Percentiles rank a stretch among this genome's conserved stretches.
These are phyloP conservation scores for Misopates orontium DNA, from an alignment of 257 asterid species.

Conservation along the genomic window DNA sequence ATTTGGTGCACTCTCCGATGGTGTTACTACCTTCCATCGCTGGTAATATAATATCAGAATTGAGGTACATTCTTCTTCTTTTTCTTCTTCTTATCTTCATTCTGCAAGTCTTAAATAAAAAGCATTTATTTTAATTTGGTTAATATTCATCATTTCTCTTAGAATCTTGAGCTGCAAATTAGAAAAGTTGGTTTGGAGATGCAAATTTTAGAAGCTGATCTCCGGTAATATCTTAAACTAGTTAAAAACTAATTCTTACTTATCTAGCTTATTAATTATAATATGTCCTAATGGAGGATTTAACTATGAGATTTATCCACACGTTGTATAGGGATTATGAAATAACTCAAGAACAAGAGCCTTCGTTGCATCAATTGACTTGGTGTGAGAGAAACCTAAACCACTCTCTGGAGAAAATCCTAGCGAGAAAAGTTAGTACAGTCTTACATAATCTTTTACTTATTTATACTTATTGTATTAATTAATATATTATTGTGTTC, in stretches of 20 bases:
- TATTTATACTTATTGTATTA: background rate
- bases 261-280: background rate
- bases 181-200: slow-evolving; percentile 40
- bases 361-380: slow-evolving; percentile 57
- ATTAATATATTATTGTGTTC: background rate
- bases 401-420: slow-evolving; percentile 37
- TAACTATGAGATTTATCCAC: background rate
- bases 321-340: slow-evolving; percentile 48
- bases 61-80: slow-evolving; percentile 37
- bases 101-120: no score
- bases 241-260: background rate
- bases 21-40: background rate
- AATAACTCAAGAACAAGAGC: slow-evolving; percentile 36
- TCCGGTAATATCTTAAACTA: slow-evolving; percentile 36
- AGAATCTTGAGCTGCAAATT: slow-evolving; percentile 61
- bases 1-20: slow-evolving; percentile 23
- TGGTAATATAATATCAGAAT: slow-evolving; percentile 30
- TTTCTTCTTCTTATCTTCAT: background rate
- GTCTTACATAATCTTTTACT: background rate
- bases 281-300: background rate
- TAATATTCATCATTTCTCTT: slow-evolving; percentile 11
- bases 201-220: slow-evolving; percentile 47
- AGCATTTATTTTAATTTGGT: background rate
- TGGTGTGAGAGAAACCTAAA: slow-evolving; percentile 66
- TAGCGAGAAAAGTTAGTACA: slow-evolving; percentile 39